A percentile compares a stretch with the other conserved stretches of the same genome.
phyloP scores from a whole-genome alignment of 306 rosid genomes.

The Malus orientalis region DNA sequence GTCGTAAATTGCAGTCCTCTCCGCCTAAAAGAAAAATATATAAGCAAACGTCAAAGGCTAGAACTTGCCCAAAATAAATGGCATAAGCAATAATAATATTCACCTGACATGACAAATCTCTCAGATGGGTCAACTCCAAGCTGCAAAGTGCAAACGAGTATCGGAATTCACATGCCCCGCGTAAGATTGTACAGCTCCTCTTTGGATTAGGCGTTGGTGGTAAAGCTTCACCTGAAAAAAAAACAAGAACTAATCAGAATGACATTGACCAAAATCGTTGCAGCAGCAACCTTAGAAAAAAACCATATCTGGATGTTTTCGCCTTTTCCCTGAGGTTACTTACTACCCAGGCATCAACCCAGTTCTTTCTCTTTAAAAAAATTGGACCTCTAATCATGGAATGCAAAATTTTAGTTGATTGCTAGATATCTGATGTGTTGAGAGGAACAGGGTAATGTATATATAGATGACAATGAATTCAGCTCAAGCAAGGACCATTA shows the following conservation, averaged over 20 bases:
- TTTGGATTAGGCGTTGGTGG: slow-evolving; percentile 69
- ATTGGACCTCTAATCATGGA: not conserved
- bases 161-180: slow-evolving; percentile 81
- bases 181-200: slow-evolving; percentile 74
- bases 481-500: not conserved
- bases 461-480: not conserved
- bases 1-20: slow-evolving; percentile 71
- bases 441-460: not conserved
- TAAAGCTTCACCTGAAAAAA: slow-evolving; percentile 57
- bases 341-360: not conserved
- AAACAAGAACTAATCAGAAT: not conserved
- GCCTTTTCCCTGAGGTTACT: not conserved
- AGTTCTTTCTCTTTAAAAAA: not conserved
- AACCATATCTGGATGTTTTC: not conserved
- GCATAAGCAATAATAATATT: slow-evolving; percentile 13
- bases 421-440: not conserved
- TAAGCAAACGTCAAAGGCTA: not conserved
- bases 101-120: slow-evolving; percentile 75
- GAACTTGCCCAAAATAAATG: slow-evolving; percentile 3
- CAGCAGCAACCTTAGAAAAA: not conserved
- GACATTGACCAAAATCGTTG: slow-evolving; percentile 1
- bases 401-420: not conserved
- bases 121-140: slow-evolving; percentile 79
- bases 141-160: slow-evolving; percentile 50
- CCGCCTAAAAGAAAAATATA: slow-evolving; percentile 52